phyloP scores from a whole-genome alignment of 257 asterid genomes.

The Euphrasia confusa region DNA sequence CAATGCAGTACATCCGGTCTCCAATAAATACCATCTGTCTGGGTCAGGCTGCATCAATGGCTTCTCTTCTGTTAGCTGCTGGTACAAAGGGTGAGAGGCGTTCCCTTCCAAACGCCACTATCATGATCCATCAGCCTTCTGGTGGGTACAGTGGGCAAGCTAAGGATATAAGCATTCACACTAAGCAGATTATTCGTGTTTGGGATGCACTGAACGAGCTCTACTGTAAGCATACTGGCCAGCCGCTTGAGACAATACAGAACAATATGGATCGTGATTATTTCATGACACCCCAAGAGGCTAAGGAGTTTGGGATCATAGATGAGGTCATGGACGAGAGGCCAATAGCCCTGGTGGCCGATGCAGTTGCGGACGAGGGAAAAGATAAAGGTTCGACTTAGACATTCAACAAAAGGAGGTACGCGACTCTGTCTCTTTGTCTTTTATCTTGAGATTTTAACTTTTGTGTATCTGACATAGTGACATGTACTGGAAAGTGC shows the following conservation, averaged over 20 bases:
- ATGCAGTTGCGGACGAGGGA: constrained; percentile 53
- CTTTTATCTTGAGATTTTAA: no score
- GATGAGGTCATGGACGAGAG: constrained; percentile 86
- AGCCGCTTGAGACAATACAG: constrained; percentile 51
- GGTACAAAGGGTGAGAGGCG: constrained; percentile 93
- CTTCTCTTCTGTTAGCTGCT: constrained; percentile 89
- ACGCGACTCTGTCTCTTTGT: background rate
- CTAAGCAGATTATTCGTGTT: constrained; percentile 76
- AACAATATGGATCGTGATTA: constrained; percentile 85
- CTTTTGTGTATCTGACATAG: no score
- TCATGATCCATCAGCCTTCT: constrained; percentile 95
- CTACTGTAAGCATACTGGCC: constrained; percentile 84
- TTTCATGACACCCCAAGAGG: constrained; percentile 90
- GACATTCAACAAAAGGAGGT: constrained; percentile 34
- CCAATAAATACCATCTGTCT: constrained; percentile 84
- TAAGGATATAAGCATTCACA: constrained; percentile 78
- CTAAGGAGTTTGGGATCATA: constrained; percentile 86
- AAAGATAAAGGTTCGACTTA: constrained; percentile 56
- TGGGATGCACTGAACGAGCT: constrained; percentile 78
- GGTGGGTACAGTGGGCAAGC: constrained; percentile 96
- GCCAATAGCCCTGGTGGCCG: constrained; percentile 66
- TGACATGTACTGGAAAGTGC: no score
- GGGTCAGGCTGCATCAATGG: constrained; percentile 99
- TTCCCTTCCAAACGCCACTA: constrained; percentile 81
- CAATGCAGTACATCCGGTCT: constrained; percentile 91